These are phyloP conservation scores for Zelopaecilomyces penicillatus DNA, from an alignment of 2,329 filamentous ascomycete genomes.

Conservation along the genomic window DNA sequence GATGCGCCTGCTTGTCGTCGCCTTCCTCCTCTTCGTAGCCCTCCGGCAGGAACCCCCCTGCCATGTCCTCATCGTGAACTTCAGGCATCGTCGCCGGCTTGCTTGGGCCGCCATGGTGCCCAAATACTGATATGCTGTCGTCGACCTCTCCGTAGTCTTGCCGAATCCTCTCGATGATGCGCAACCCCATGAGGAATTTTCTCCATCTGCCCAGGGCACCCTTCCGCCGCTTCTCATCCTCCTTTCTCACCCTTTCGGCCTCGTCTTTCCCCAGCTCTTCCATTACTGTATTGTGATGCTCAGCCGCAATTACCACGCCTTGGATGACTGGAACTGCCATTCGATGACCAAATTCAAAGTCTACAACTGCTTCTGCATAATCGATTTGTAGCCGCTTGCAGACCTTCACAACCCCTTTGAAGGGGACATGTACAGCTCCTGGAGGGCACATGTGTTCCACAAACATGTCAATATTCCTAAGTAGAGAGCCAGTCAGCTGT, in stretches of 20 bases:
- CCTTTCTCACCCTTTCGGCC: conserved; percentile 64
- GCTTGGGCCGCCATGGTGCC: conserved; percentile 32
- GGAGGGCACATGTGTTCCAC: conserved; percentile 83
- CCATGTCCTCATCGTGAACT: conserved; percentile 41
- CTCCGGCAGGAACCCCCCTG: conserved; percentile 53
- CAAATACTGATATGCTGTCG: conserved; percentile 45
- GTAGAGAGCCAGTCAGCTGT: conserved; percentile 12
- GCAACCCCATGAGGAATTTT: conserved; percentile 76
- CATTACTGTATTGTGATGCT: conserved; percentile 65
- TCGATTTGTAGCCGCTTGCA: conserved; percentile 81
- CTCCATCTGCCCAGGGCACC: conserved; percentile 70
- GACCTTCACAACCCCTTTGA: conserved; percentile 65
- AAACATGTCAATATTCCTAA: conserved; percentile 83
- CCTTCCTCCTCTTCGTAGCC: conserved; percentile 43
- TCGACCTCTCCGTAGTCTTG: conserved; percentile 64
- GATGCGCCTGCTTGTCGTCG: conserved; percentile 19
- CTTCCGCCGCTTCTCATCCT: conserved; percentile 74
- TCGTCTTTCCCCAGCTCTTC: conserved; percentile 74
- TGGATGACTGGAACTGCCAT: conserved; percentile 89
- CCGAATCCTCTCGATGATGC: conserved; percentile 69
- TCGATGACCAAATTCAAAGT: conserved; percentile 91
- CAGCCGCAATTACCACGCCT: conserved; percentile 79
- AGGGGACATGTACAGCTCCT: conserved; percentile 77
- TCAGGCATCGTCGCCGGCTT: conserved; percentile 11
- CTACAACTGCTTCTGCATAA: conserved; percentile 88